These are phyloP conservation scores for Primulina huaijiensis DNA, from an alignment of 257 asterid species.

Conservation along the genomic window DNA sequence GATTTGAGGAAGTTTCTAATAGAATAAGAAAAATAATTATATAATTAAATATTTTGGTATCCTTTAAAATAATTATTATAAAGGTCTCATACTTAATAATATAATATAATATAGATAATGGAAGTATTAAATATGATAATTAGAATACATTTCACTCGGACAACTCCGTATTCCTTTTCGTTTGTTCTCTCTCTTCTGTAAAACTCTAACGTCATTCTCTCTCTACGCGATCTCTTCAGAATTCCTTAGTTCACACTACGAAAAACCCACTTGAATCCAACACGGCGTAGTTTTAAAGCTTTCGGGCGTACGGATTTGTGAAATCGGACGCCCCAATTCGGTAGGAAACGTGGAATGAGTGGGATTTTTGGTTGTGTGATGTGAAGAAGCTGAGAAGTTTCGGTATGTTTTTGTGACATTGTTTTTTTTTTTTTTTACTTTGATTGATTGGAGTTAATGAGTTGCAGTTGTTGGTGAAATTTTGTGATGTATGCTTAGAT, in stretches of 20 bases:
- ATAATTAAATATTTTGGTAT: too few species aligned
- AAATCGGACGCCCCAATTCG: conserved; percentile 26
- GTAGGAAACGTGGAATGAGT: conserved; percentile 30
- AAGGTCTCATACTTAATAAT: too few species aligned
- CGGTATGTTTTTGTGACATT: conserved; percentile 35
- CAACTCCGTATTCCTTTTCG: not conserved
- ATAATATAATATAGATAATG: too few species aligned
- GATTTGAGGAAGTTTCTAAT: too few species aligned
- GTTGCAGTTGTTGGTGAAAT: conserved; percentile 11
- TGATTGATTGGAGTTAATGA: conserved; percentile 21
- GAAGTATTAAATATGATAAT: not conserved
- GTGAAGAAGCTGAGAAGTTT: conserved; percentile 43
- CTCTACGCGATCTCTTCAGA: conserved; percentile 58
- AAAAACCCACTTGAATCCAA: conserved; percentile 35
- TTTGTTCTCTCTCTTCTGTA: not conserved
- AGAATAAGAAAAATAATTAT: too few species aligned
- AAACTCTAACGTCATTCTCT: conserved; percentile 17
- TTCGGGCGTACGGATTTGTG: conserved; percentile 39
- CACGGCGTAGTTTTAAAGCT: conserved; percentile 45
- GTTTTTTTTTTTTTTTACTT: conserved; percentile 8
- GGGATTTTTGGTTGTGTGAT: conserved; percentile 44
- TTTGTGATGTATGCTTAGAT: conserved; percentile 44
- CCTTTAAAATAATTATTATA: too few species aligned
- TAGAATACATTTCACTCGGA: not conserved
- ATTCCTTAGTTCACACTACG: conserved; percentile 38